Evolutionary conservation across 345 rosid species (phyloP).

Genomic region (Lenwebbia sp.): DNA sequence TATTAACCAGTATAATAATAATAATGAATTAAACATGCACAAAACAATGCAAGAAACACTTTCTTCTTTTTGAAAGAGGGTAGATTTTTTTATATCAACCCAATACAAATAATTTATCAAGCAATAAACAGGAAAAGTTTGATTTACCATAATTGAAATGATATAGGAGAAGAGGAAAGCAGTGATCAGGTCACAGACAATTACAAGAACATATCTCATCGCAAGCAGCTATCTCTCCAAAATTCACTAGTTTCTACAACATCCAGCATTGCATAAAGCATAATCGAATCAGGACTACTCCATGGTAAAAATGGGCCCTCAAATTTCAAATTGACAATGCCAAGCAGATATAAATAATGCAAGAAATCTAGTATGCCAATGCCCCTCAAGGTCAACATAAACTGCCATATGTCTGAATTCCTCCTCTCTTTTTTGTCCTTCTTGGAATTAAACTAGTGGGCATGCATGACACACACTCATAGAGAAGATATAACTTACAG

Average conservation of each 20-base stretch:
- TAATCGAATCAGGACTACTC: background rate
- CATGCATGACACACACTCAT: background rate
- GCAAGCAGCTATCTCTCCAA: background rate
- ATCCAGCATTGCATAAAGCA: background rate
- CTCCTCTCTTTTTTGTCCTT: background rate
- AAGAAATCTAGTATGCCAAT: background rate
- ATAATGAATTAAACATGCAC: background rate
- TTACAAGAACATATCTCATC: background rate
- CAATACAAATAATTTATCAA: background rate
- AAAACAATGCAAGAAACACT: background rate
- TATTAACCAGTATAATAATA: background rate
- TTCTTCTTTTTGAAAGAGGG: background rate
- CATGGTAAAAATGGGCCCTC: background rate
- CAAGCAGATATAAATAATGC: background rate
- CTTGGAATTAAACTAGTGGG: background rate
- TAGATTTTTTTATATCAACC: background rate
- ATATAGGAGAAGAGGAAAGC: background rate
- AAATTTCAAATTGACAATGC: background rate
- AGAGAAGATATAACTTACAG: constrained; percentile 46
- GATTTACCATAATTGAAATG: background rate
- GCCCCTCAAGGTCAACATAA: background rate
- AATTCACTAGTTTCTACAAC: background rate
- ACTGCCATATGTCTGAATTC: background rate
- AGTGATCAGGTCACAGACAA: background rate
- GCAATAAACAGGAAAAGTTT: background rate